These are phyloP conservation scores for Claviceps pazoutovae DNA, from an alignment of 2,329 filamentous ascomycete genomes.

Conservation along the genomic window DNA sequence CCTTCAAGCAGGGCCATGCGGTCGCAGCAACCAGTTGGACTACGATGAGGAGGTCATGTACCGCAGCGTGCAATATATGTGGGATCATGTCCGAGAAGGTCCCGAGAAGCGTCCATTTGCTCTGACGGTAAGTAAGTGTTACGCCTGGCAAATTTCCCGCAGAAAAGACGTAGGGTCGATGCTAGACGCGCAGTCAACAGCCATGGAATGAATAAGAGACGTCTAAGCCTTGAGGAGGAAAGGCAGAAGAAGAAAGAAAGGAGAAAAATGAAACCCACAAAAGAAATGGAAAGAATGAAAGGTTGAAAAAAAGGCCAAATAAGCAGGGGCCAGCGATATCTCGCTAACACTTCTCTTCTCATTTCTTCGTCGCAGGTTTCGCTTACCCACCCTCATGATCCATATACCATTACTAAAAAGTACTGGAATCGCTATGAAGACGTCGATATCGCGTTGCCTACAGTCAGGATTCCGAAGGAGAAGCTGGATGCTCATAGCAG, in stretches of 20 bases:
- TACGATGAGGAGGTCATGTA: slow-evolving; percentile 96
- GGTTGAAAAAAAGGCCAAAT: background rate
- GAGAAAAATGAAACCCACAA: too few species aligned
- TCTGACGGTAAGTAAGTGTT: slow-evolving; percentile 43
- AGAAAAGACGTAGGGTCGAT: background rate
- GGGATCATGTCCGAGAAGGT: slow-evolving; percentile 76
- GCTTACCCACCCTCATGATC: slow-evolving; percentile 87
- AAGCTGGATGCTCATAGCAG: slow-evolving; percentile 78
- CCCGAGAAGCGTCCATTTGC: slow-evolving; percentile 64
- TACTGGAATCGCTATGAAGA: slow-evolving; percentile 88
- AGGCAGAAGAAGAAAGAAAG: background rate
- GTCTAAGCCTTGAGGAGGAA: background rate
- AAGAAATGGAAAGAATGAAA: background rate
- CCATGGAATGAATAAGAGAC: background rate
- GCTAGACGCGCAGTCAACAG: background rate
- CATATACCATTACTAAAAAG: slow-evolving; percentile 85
- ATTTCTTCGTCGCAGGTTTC: slow-evolving; percentile 43
- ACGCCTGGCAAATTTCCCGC: background rate
- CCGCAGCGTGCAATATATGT: slow-evolving; percentile 77
- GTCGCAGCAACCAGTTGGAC: slow-evolving; percentile 87
- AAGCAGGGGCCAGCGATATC: background rate
- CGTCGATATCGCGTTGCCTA: slow-evolving; percentile 74
- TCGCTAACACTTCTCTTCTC: background rate
- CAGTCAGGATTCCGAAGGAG: slow-evolving; percentile 63
- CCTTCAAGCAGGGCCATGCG: slow-evolving; percentile 74